phyloP scores from a whole-genome alignment of 192 early-diverging fungal genomes.

The Globomyces pollinis-pini region DNA sequence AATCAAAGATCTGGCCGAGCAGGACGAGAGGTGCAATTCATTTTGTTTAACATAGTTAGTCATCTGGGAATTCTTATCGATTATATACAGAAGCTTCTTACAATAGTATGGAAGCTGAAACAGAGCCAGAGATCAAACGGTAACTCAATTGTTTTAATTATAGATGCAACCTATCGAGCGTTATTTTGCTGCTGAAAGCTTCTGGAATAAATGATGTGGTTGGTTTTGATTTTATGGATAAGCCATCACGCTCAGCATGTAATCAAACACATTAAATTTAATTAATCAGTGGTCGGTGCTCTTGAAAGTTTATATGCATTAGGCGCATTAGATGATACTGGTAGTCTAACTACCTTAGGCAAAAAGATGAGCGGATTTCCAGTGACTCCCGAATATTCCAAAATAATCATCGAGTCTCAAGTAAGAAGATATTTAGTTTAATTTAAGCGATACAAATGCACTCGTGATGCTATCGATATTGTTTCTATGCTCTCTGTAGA shows the following conservation, averaged over 20 bases:
- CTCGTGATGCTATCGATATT: slow-evolving; percentile 80
- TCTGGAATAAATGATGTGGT: slow-evolving; percentile 84
- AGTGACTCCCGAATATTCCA: slow-evolving; percentile 80
- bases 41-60: no score
- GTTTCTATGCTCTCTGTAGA: slow-evolving; percentile 90
- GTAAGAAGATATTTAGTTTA: background rate
- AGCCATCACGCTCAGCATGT: slow-evolving; percentile 60
- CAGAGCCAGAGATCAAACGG: slow-evolving; percentile 91
- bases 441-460: slow-evolving; percentile 50
- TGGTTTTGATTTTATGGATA: slow-evolving; percentile 92
- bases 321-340: slow-evolving; percentile 75
- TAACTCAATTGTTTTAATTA: no score
- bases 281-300: slow-evolving; percentile 56
- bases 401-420: slow-evolving; percentile 80
- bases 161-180: slow-evolving; percentile 82
- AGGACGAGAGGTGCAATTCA: no score
- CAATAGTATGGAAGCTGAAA: slow-evolving; percentile 63
- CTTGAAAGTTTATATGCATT: slow-evolving; percentile 85
- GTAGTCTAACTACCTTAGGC: slow-evolving; percentile 68
- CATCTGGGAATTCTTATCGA: slow-evolving; percentile 82
- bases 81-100: slow-evolving; percentile 85
- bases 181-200: slow-evolving; percentile 83
- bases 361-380: slow-evolving; percentile 80
- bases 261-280: no score
- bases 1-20: slow-evolving; percentile 88